Conservation (phyloP, 2,329 filamentous ascomycete species). For the Aspergillus japonicus region DNA sequence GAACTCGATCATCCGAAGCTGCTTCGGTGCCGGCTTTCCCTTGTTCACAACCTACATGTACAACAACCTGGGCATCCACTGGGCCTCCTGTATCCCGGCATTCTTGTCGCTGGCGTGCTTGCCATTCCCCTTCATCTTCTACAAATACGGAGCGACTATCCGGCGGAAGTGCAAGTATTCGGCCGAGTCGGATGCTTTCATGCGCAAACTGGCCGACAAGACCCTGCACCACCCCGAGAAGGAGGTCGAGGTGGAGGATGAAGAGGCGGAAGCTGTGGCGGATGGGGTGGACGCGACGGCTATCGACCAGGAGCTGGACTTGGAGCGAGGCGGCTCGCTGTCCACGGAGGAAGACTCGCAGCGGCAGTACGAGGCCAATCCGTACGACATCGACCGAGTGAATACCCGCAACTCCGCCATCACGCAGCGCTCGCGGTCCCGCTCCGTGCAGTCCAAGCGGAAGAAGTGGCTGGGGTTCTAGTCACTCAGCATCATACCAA, state of each 20-base stretch:
- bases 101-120: constrained; percentile 39
- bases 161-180: constrained; percentile 39
- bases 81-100: constrained; percentile 41
- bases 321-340: constrained; percentile 4
- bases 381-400: constrained; percentile 34
- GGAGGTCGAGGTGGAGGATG: constrained; percentile 1
- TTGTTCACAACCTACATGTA: constrained; percentile 46
- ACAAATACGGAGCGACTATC: constrained; percentile 36
- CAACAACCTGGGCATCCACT: constrained; percentile 40
- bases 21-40: constrained; percentile 45
- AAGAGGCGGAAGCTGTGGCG: not conserved
- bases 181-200: constrained; percentile 31
- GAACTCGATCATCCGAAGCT: constrained; percentile 42
- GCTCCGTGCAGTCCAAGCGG: not conserved
- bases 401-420: constrained; percentile 32
- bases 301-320: not conserved
- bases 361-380: constrained; percentile 28
- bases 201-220: constrained; percentile 26
- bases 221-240: not conserved
- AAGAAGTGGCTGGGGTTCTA: constrained; percentile 11
- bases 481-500: not conserved
- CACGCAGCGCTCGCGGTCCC: constrained; percentile 21
- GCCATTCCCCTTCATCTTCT: constrained; percentile 39
- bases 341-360: constrained; percentile 7
- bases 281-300: not conserved